These are phyloP conservation scores for Daldinia loculata DNA, from an alignment of 495 filamentous ascomycete genomes.

Conservation along the genomic window DNA sequence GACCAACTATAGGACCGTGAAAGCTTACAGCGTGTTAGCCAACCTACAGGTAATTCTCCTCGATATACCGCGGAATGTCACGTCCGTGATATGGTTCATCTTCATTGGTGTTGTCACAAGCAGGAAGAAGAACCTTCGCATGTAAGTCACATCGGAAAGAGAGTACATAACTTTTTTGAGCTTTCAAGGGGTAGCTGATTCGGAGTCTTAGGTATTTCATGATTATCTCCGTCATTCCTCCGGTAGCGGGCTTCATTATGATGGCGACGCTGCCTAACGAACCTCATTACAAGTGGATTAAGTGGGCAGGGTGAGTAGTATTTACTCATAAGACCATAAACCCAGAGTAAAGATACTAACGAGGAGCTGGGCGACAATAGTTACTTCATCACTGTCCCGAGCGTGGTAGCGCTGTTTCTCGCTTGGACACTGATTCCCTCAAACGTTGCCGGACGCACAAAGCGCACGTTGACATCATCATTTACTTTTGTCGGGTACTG, in stretches of 20 bases:
- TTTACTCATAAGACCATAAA: not conserved
- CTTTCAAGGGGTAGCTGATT: slow-evolving; percentile 4
- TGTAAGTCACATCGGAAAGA: slow-evolving; percentile 29
- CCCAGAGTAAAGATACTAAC: not conserved
- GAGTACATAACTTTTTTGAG: not conserved
- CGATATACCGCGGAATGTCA: slow-evolving; percentile 42
- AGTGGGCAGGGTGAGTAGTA: slow-evolving; percentile 44
- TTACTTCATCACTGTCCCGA: slow-evolving; percentile 44
- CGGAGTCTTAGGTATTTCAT: slow-evolving; percentile 41
- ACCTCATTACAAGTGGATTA: slow-evolving; percentile 46
- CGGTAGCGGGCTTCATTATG: slow-evolving; percentile 44
- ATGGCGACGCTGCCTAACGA: slow-evolving; percentile 44
- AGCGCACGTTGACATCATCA: slow-evolving; percentile 48
- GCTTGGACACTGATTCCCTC: slow-evolving; percentile 48
- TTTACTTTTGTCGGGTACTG: slow-evolving; percentile 59
- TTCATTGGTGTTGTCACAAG: slow-evolving; percentile 43
- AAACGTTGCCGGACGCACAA: slow-evolving; percentile 47
- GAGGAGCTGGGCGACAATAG: slow-evolving; percentile 4
- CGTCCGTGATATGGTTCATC: slow-evolving; percentile 44
- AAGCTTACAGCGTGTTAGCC: slow-evolving; percentile 12
- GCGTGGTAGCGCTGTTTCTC: slow-evolving; percentile 39
- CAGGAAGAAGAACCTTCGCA: slow-evolving; percentile 43
- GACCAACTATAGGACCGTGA: not conserved
- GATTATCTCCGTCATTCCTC: slow-evolving; percentile 44
- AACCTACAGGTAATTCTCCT: slow-evolving; percentile 46